Evolutionary conservation across 768 basidiomycete species (phyloP).

Genomic region (Aureoboletus auriporus): DNA sequence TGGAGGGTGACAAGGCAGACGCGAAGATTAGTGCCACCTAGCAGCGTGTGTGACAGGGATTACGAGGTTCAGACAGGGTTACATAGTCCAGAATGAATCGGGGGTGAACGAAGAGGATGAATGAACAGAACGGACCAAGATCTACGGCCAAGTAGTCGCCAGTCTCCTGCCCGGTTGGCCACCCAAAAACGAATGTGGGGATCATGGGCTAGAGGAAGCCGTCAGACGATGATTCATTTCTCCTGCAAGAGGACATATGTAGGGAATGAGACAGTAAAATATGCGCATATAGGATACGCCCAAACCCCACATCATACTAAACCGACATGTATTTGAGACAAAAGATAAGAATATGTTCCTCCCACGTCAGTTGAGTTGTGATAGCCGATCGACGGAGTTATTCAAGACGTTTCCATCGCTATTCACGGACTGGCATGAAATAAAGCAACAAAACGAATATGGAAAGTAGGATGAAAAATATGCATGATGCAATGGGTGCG

Average conservation of each 20-base stretch:
- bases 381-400: slow-evolving; percentile 1
- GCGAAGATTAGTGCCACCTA: slow-evolving; percentile 95
- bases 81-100: not conserved
- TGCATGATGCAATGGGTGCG: slow-evolving; percentile 32
- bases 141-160: slow-evolving; percentile 91
- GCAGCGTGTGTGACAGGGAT: not conserved
- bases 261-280: not conserved
- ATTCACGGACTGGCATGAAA: not conserved
- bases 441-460: slow-evolving; percentile 4
- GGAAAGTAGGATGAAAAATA: slow-evolving; percentile 1
- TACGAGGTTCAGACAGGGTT: not conserved
- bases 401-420: slow-evolving; percentile 2
- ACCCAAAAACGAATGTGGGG: slow-evolving; percentile 94
- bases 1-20: slow-evolving; percentile 93
- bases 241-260: not conserved
- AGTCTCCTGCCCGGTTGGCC: slow-evolving; percentile 85
- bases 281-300: not conserved
- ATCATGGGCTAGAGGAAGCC: slow-evolving; percentile 73
- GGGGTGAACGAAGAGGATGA: not conserved
- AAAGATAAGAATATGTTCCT: not conserved
- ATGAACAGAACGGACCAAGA: slow-evolving; percentile 54
- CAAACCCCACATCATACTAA: no score
- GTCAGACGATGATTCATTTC: slow-evolving; percentile 7
- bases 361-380: not conserved
- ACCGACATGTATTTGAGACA: not conserved